phyloP scores from a whole-genome alignment of 768 basidiomycete genomes.

The Termitomyces sp. region DNA sequence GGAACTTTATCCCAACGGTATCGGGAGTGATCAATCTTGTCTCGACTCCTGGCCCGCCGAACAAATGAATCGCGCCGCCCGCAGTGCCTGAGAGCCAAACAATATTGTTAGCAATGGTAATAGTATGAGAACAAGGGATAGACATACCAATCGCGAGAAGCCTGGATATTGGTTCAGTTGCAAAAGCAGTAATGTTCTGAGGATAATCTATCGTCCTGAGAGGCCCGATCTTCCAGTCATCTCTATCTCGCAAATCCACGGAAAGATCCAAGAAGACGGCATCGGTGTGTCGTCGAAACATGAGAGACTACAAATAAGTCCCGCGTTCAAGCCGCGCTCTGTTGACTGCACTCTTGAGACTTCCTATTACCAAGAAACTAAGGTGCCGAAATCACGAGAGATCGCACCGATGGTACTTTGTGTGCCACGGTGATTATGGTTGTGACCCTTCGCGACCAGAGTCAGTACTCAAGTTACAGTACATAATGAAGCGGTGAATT shows the following conservation, averaged over 20 bases:
- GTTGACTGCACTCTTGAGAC: too few relatives aligned
- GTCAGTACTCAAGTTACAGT: too few relatives aligned
- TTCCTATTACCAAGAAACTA: too few relatives aligned
- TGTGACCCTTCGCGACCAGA: too few relatives aligned
- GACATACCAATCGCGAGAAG: slow-evolving; percentile 57
- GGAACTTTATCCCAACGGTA: slow-evolving; percentile 46
- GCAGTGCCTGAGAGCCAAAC: slow-evolving; percentile 48
- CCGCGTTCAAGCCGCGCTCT: background rate
- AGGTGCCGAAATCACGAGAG: too few relatives aligned
- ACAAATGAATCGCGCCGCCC: slow-evolving; percentile 58
- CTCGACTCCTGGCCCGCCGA: slow-evolving; percentile 67
- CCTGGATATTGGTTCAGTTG: slow-evolving; percentile 56
- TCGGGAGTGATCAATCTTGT: slow-evolving; percentile 43
- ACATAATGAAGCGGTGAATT: background rate
- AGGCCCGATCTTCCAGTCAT: slow-evolving; percentile 53
- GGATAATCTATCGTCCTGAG: slow-evolving; percentile 49
- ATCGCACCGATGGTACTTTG: too few relatives aligned
- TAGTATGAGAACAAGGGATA: background rate
- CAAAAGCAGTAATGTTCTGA: slow-evolving; percentile 46
- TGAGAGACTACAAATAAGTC: slow-evolving; percentile 24
- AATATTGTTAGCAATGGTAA: background rate
- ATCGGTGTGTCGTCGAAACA: slow-evolving; percentile 39
- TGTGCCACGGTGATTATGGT: too few relatives aligned
- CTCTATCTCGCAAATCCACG: slow-evolving; percentile 45
- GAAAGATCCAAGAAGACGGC: slow-evolving; percentile 49